phyloP scores from a whole-genome alignment of 257 asterid species.

The Solanum bukasovii region DNA sequence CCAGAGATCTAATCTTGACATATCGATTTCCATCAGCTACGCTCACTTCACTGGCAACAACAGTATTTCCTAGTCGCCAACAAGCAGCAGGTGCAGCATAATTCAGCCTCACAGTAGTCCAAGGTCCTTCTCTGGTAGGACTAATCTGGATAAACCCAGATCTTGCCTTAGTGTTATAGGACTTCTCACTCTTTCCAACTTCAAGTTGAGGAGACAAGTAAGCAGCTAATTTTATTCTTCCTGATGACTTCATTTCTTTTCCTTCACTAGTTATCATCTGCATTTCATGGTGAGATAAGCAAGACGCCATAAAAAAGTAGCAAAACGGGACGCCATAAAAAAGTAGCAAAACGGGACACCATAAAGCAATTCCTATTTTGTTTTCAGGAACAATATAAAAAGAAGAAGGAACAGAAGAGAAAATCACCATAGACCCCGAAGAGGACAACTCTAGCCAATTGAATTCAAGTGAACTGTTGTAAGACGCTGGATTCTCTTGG shows the following conservation, averaged over 20 bases:
- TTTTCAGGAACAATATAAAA: background rate
- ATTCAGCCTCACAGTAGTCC: conserved; percentile 79
- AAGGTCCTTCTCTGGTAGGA: conserved; percentile 79
- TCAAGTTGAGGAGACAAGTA: conserved; percentile 37
- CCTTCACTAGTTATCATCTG: conserved; percentile 30
- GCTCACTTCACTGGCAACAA: conserved; percentile 92
- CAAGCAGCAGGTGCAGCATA: conserved; percentile 95
- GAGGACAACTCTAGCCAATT: conserved; percentile 60
- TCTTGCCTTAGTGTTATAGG: conserved; percentile 23
- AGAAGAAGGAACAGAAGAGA: conserved; percentile 8
- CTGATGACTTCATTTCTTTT: conserved; percentile 12
- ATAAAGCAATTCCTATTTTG: background rate
- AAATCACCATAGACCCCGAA: conserved; percentile 49
- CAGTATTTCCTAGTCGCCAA: conserved; percentile 66
- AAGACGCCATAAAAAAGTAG: background rate
- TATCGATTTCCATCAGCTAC: conserved; percentile 63
- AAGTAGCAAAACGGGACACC: background rate
- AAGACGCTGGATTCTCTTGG: conserved; percentile 21
- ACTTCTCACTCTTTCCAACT: conserved; percentile 26
- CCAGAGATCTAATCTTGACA: conserved; percentile 74
- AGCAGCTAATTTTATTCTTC: conserved; percentile 64
- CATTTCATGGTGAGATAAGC: conserved; percentile 14
- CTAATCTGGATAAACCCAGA: conserved; percentile 78
- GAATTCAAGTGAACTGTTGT: conserved; percentile 27
- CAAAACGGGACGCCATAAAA: background rate